A percentile compares a stretch with the other conserved stretches of the same genome.
Evolutionary conservation across 2,329 filamentous ascomycete species (phyloP).

Genomic region (Diaporthe sp.): DNA sequence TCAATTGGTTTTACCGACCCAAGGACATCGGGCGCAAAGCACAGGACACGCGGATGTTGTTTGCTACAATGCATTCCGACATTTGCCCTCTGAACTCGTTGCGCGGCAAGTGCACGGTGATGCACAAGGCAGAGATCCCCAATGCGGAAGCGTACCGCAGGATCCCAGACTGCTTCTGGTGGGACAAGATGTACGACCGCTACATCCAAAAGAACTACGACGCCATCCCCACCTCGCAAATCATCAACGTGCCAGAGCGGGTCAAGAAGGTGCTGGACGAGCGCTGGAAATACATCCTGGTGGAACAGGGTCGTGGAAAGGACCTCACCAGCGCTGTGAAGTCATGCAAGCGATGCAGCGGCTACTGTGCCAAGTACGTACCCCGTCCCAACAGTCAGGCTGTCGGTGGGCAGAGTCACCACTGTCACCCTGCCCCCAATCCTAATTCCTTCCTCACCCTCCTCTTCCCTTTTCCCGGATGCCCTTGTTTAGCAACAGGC

Average conservation of each 20-base stretch:
- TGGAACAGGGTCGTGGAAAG: constrained; percentile 93
- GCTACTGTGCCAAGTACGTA: constrained; percentile 90
- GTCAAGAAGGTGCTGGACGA: constrained; percentile 97
- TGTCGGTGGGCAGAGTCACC: constrained; percentile 15
- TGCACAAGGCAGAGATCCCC: constrained; percentile 87
- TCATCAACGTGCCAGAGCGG: constrained; percentile 95
- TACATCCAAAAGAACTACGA: constrained; percentile 99
- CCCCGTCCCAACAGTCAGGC: constrained; percentile 4
- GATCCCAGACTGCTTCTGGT: constrained; percentile 92
- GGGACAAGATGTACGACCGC: constrained; percentile 95
- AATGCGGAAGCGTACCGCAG: constrained; percentile 88
- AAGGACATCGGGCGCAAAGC: constrained; percentile 95
- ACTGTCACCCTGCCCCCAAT: constrained; percentile 37
- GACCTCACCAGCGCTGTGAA: constrained; percentile 97
- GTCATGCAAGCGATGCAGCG: constrained; percentile 90
- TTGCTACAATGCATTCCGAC: constrained; percentile 99
- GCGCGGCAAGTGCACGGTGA: constrained; percentile 92
- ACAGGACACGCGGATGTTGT: constrained; percentile 90
- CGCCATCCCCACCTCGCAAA: constrained; percentile 89
- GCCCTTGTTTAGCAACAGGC: constrained; percentile 34
- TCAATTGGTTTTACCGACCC: constrained; percentile 99
- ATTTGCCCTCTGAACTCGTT: constrained; percentile 91
- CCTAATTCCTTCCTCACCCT: constrained; percentile 35
- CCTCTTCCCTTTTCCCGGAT: constrained; percentile 25
- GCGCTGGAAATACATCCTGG: constrained; percentile 95